A percentile compares a stretch with the other conserved stretches of the same genome.
Evolutionary conservation across 768 basidiomycete genomes (phyloP).

Genomic region (Podaxis sp.): DNA sequence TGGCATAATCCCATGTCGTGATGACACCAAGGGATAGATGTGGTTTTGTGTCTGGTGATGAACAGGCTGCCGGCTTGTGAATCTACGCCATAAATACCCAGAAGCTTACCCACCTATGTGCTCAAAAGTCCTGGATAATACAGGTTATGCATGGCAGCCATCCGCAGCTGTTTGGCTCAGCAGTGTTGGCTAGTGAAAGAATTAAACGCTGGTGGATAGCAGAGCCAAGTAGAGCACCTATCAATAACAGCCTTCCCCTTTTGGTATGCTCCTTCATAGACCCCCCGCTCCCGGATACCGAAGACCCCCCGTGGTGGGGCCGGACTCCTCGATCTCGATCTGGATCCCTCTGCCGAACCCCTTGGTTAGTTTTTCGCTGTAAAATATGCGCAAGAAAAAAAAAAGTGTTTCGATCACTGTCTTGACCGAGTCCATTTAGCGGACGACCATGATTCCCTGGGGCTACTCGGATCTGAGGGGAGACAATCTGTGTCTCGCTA

Average conservation of each 20-base stretch:
- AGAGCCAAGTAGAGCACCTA: background rate
- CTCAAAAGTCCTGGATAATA: background rate
- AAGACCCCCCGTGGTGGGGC: background rate
- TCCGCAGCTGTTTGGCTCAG: background rate
- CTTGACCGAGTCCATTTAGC: background rate
- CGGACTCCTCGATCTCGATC: background rate
- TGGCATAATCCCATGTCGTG: background rate
- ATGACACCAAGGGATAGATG: background rate
- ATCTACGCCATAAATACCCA: background rate
- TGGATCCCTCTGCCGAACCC: background rate
- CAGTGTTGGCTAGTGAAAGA: background rate
- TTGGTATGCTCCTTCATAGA: background rate
- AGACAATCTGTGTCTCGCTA: background rate
- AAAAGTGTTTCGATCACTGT: background rate
- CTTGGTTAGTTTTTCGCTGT: background rate
- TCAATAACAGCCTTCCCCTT: background rate
- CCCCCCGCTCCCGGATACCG: background rate
- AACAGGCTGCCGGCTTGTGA: constrained; percentile 1
- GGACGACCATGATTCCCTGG: background rate
- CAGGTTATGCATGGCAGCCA: background rate
- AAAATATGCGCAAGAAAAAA: background rate
- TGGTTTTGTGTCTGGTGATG: background rate
- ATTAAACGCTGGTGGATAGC: background rate
- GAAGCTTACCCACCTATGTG: constrained; percentile 1
- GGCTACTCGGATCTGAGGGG: background rate